Percentiles rank a stretch among this genome's conserved stretches.
phyloP scores from a whole-genome alignment of 371 early-diverging fungal species.

The Mucor indicus region DNA sequence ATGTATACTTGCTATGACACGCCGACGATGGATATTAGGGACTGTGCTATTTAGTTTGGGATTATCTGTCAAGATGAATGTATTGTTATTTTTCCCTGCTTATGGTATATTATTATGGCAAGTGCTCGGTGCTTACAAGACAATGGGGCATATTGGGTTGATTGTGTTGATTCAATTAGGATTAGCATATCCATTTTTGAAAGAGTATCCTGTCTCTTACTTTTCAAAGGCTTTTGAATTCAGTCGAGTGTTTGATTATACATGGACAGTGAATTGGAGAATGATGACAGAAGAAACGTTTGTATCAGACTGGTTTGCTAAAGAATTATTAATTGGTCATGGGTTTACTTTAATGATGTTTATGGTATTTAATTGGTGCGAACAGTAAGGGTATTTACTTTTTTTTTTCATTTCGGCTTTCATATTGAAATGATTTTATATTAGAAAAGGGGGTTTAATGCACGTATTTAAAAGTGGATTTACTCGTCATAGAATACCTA shows the following conservation, averaged over 20 bases:
- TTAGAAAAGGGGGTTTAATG: slow-evolving; percentile 52
- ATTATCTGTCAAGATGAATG: slow-evolving; percentile 92
- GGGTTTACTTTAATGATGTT: slow-evolving; percentile 58
- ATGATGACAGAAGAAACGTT: slow-evolving; percentile 73
- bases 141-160: slow-evolving; percentile 43
- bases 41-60: slow-evolving; percentile 74
- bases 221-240: slow-evolving; percentile 83
- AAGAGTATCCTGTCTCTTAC: slow-evolving; percentile 59
- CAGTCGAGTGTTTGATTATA: slow-evolving; percentile 75
- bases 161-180: slow-evolving; percentile 58
- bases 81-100: slow-evolving; percentile 85
- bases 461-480: slow-evolving; percentile 43
- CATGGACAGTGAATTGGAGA: slow-evolving; percentile 96
- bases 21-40: slow-evolving; percentile 48
- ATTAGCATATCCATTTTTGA: slow-evolving; percentile 74
- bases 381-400: slow-evolving; percentile 22
- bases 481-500: slow-evolving; percentile 8
- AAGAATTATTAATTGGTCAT: slow-evolving; percentile 60
- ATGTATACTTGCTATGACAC: slow-evolving; percentile 58
- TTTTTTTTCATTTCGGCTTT: slow-evolving; percentile 1
- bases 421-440: no score
- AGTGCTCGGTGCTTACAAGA: slow-evolving; percentile 49
- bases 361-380: slow-evolving; percentile 52
- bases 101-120: slow-evolving; percentile 70
- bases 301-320: slow-evolving; percentile 56